Evolutionary conservation across 1,139 yeast genomes (phyloP), one percentile per base, ranked within the genome.

Genomic region (Blastobotrys malaysiensis): DNA sequence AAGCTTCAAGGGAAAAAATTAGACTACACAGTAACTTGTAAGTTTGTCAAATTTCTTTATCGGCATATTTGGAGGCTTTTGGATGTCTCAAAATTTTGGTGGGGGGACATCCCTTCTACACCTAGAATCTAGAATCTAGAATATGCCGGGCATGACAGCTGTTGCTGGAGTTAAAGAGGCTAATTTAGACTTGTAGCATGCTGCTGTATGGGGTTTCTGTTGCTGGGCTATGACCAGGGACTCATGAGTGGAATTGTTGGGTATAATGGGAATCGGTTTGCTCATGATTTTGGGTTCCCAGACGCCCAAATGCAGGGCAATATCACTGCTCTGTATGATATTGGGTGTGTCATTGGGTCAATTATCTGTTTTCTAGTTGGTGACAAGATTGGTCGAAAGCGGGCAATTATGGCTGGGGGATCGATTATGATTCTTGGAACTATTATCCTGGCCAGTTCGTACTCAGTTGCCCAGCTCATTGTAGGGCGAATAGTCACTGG

Each of bases 271-370:
- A 46, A 52, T 31, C 43, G 48, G 13, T 50, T 48, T 36, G 50
- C 47, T 3, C 24, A 48, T 50, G 46, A 46, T 5, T 60, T 60
- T 46, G 50, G 56, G 43, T 46, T 57, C 21, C 61, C 62, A 5
- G 49, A 48, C 45, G 54, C 67, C n/a, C 53, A 55, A 6, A 46
- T 67, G 21, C 62, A 60, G 24, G 69, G 70, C 11, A 59, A 65
- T 2, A 63, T 62, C 24, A 65, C 65, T 3, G 79, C 90, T 0
- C 80, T 86, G 68, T 86, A 85, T 68, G 91, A 86, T 66, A 70
- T 86, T 48, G 98, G 98, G 54, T 97, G 97, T 5, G 77, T 91
- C 57, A 72, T 69, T 6, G 73, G 72, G 1, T 67, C 73, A 5
- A 52, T 69, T 5, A 47, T 58, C 21, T 62, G 73, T 9, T 73